phyloP scores from a whole-genome alignment of 2,329 filamentous ascomycete species.

The Fusarium hostae region DNA sequence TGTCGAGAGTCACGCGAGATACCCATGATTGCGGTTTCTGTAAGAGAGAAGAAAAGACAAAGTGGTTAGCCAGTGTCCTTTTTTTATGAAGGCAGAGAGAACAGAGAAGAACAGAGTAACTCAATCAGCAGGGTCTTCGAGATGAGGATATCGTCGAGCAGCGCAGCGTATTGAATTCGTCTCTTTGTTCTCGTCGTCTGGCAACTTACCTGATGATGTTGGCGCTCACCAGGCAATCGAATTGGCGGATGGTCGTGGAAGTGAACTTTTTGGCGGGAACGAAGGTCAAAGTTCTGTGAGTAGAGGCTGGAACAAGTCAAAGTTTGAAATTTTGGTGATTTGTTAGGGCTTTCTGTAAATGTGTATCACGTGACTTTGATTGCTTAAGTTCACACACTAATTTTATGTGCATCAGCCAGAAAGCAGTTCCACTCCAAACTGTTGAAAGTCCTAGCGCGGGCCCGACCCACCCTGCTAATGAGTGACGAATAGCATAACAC shows the following conservation, averaged over 20 bases:
- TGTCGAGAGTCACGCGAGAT: slow-evolving; percentile 99
- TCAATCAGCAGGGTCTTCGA: slow-evolving; percentile 40
- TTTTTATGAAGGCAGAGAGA: not conserved
- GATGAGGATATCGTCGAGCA: slow-evolving; percentile 40
- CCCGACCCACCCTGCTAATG: not conserved
- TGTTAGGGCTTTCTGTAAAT: too few species aligned
- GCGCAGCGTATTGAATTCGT: slow-evolving; percentile 36
- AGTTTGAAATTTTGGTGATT: too few species aligned
- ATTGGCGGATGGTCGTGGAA: slow-evolving; percentile 53
- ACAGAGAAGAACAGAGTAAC: slow-evolving; percentile 26
- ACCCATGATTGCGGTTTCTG: slow-evolving; percentile 91
- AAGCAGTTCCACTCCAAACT: slow-evolving; percentile 25
- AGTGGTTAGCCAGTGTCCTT: slow-evolving; percentile 36
- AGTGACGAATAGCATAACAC: not conserved
- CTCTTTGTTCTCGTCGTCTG: slow-evolving; percentile 30
- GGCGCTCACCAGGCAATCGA: slow-evolving; percentile 62
- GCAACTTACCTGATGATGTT: slow-evolving; percentile 61
- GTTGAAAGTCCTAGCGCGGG: slow-evolving; percentile 21
- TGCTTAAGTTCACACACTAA: too few species aligned
- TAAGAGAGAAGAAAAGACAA: slow-evolving; percentile 40
- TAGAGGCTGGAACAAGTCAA: too few species aligned
- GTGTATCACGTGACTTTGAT: not conserved
- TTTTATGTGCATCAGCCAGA: too few species aligned
- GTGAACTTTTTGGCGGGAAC: slow-evolving; percentile 51
- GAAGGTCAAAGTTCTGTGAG: slow-evolving; percentile 46